Conservation (phyloP, 208 protist genomes). For the Trypanosoma rangeli region DNA sequence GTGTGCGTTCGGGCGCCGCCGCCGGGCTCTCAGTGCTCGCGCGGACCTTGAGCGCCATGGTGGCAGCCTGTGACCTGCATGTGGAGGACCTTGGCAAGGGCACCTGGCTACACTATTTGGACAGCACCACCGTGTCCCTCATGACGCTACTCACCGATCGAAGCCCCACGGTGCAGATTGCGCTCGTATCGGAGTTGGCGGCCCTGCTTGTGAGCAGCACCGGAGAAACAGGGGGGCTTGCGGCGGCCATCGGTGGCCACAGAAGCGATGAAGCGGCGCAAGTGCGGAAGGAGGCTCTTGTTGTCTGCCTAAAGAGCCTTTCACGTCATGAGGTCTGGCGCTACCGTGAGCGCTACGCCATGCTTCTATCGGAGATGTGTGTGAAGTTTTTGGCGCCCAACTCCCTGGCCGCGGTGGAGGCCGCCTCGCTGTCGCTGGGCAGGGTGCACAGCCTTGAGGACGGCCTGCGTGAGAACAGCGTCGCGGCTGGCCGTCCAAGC, state of each 20-base stretch:
- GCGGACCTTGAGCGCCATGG: conserved; percentile 49
- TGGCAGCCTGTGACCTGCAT: conserved; percentile 24
- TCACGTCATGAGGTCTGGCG: conserved; percentile 76
- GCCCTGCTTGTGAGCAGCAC: conserved; percentile 37
- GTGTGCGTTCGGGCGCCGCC: conserved; percentile 53
- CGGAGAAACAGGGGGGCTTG: conserved; percentile 1
- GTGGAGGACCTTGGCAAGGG: conserved; percentile 4
- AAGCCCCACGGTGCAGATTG: conserved; percentile 62
- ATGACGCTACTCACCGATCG: conserved; percentile 55
- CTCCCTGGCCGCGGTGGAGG: conserved; percentile 18
- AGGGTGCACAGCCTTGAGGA: conserved; percentile 12
- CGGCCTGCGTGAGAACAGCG: conserved; percentile 15
- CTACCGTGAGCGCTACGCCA: conserved; percentile 60
- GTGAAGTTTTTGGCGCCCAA: conserved; percentile 43
- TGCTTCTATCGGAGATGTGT: conserved; percentile 62
- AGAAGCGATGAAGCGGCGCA: conserved; percentile 25
- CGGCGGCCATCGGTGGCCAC: conserved; percentile 4
- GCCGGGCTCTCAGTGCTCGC: conserved; percentile 53
- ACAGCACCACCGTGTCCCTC: conserved; percentile 45
- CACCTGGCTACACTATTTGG: conserved; percentile 39
- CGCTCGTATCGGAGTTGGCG: conserved; percentile 63
- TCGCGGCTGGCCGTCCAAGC: conserved; percentile 3
- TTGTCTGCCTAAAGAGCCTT: conserved; percentile 49
- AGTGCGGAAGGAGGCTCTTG: conserved; percentile 46
- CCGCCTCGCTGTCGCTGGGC: not conserved